These are phyloP conservation scores for Clitoria ternatea DNA, from an alignment of 306 rosid species.

Conservation along the genomic window DNA sequence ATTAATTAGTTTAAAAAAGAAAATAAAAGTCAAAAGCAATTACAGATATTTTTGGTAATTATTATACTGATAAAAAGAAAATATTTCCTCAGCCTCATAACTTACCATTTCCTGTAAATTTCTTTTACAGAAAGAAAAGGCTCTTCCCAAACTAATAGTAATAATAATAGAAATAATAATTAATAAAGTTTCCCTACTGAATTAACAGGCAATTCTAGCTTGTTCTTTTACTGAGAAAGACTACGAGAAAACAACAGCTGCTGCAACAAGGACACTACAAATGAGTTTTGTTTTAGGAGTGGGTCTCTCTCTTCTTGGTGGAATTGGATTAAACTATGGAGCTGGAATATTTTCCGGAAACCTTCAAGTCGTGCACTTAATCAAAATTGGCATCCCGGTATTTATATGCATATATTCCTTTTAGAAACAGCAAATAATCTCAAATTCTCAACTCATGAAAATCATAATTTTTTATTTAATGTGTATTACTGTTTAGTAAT, in stretches of 20 bases:
- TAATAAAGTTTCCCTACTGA: background rate
- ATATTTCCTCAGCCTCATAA: too few relatives aligned
- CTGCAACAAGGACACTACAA: slow-evolving; percentile 62
- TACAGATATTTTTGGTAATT: too few relatives aligned
- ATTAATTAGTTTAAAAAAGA: background rate
- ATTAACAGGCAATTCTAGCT: slow-evolving; percentile 74
- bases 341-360: slow-evolving; percentile 74
- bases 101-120: too few relatives aligned
- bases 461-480: background rate
- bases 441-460: background rate
- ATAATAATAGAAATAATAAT: too few relatives aligned
- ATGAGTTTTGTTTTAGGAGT: slow-evolving; percentile 71
- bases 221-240: slow-evolving; percentile 83
- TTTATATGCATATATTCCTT: background rate
- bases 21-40: too few relatives aligned
- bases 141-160: too few relatives aligned
- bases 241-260: slow-evolving; percentile 47
- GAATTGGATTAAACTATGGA: slow-evolving; percentile 71
- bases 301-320: slow-evolving; percentile 63
- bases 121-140: too few relatives aligned
- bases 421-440: background rate
- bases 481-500: background rate
- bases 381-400: slow-evolving; percentile 70
- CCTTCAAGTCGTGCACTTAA: slow-evolving; percentile 56
- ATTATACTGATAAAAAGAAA: too few relatives aligned